Evolutionary conservation across 495 filamentous ascomycete species (phyloP).

Genomic region (Xylaria acuta): DNA sequence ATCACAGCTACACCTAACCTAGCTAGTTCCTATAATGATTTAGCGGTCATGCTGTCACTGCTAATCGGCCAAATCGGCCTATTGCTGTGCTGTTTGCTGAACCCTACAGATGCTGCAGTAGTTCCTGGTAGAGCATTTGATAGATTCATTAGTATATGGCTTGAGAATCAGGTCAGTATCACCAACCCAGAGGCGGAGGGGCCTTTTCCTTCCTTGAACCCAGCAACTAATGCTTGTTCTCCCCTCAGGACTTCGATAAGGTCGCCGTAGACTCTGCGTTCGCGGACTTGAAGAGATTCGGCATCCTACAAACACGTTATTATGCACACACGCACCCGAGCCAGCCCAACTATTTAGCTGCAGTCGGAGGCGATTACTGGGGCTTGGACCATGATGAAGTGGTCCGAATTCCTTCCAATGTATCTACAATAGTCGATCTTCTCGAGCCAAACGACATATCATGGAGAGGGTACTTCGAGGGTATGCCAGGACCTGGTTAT

Average conservation of each 20-base stretch:
- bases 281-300: constrained; percentile 62
- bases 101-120: constrained; percentile 22
- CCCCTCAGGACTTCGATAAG: constrained; percentile 61
- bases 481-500: constrained; percentile 69
- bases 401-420: constrained; percentile 64
- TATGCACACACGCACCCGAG: constrained; percentile 64
- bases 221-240: not conserved
- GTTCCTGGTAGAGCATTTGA: constrained; percentile 68
- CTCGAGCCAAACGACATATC: constrained; percentile 66
- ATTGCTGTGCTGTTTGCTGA: not conserved
- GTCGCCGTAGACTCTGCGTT: constrained; percentile 58
- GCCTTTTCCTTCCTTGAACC: not conserved
- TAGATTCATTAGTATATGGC: constrained; percentile 72
- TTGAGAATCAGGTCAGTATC: constrained; percentile 65
- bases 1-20: not conserved
- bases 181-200: not conserved
- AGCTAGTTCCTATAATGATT: constrained; percentile 8
- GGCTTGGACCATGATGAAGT: constrained; percentile 71
- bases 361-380: constrained; percentile 70
- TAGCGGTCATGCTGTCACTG: constrained; percentile 13
- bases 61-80: not conserved
- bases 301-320: constrained; percentile 68
- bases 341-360: constrained; percentile 68
- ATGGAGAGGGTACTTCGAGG: constrained; percentile 74
- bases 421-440: constrained; percentile 72